Percentiles rank a stretch among this genome's conserved stretches.
Conservation (phyloP, 495 filamentous ascomycete species). For the Rostrohypoxylon terebratum region DNA sequence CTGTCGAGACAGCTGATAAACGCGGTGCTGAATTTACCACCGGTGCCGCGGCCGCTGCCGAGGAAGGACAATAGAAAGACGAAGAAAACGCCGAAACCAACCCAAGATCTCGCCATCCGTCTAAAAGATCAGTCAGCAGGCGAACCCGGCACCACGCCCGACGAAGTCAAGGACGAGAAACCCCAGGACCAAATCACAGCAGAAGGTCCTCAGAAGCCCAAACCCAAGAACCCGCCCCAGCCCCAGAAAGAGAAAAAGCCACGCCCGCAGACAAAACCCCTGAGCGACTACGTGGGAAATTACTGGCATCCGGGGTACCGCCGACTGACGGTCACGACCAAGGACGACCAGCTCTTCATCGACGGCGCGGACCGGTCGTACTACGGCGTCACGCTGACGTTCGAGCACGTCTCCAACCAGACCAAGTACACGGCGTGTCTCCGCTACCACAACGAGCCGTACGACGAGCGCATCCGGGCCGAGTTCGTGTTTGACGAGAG, state of each 20-base stretch:
- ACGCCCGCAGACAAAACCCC: slow-evolving; percentile 45
- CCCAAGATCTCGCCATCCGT: neutral
- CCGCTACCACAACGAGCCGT: slow-evolving; percentile 14
- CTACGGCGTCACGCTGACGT: slow-evolving; percentile 35
- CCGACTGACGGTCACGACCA: slow-evolving; percentile 43
- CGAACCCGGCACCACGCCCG: neutral
- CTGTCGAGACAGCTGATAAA: slow-evolving; percentile 55
- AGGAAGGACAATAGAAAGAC: slow-evolving; percentile 25
- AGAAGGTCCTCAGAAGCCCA: slow-evolving; percentile 4
- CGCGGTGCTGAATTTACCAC: slow-evolving; percentile 48
- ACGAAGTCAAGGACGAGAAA: slow-evolving; percentile 1
- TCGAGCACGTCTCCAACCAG: slow-evolving; percentile 38
- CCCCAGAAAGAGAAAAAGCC: neutral
- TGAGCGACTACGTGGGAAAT: slow-evolving; percentile 52
- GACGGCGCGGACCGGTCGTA: slow-evolving; percentile 52
- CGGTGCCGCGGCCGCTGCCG: neutral
- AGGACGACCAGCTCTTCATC: slow-evolving; percentile 49
- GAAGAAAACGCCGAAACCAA: neutral
- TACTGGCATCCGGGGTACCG: slow-evolving; percentile 56
- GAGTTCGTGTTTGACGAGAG: slow-evolving; percentile 44
- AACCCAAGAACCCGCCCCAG: neutral
- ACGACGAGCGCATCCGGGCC: slow-evolving; percentile 20
- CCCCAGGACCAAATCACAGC: neutral
- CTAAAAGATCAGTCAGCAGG: neutral
- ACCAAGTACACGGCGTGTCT: slow-evolving; percentile 33